Evolutionary conservation across 192 early-diverging fungal genomes (phyloP).

Genomic region (Kappamyces sp.): DNA sequence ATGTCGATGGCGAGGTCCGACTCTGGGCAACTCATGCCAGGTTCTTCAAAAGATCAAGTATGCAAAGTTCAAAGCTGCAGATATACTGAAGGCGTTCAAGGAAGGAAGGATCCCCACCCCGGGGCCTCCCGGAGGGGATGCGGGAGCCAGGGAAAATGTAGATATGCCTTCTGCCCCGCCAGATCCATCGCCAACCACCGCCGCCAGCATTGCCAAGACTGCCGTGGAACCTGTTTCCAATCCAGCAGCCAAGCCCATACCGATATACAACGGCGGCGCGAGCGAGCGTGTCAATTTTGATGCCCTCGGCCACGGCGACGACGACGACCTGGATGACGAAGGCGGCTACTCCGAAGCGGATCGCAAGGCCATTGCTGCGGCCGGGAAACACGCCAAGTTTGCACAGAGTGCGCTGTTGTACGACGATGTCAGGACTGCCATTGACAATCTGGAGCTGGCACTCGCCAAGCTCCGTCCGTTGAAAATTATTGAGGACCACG

Average conservation of each 20-base stretch:
- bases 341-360: conserved; percentile 4
- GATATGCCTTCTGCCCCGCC: background rate
- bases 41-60: conserved; percentile 87
- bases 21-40: conserved; percentile 22
- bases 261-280: conserved; percentile 6
- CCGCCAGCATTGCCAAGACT: background rate
- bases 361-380: conserved; percentile 46
- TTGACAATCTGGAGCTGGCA: conserved; percentile 47
- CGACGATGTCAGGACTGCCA: conserved; percentile 82
- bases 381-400: conserved; percentile 85
- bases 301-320: conserved; percentile 16
- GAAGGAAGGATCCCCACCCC: conserved; percentile 70
- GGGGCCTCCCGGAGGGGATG: conserved; percentile 31
- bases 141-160: no score
- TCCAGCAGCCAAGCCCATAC: conserved; percentile 4
- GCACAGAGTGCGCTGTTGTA: conserved; percentile 93
- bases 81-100: conserved; percentile 84
- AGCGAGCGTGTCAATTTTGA: no score
- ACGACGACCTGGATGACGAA: conserved; percentile 23
- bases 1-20: conserved; percentile 37
- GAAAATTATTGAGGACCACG: no score
- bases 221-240: conserved; percentile 2
- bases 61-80: conserved; percentile 90
- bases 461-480: conserved; percentile 21
- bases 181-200: background rate